These are phyloP conservation scores for Ensete ventricosum DNA, from an alignment of 176 grass and related monocot species.

Conservation along the genomic window DNA sequence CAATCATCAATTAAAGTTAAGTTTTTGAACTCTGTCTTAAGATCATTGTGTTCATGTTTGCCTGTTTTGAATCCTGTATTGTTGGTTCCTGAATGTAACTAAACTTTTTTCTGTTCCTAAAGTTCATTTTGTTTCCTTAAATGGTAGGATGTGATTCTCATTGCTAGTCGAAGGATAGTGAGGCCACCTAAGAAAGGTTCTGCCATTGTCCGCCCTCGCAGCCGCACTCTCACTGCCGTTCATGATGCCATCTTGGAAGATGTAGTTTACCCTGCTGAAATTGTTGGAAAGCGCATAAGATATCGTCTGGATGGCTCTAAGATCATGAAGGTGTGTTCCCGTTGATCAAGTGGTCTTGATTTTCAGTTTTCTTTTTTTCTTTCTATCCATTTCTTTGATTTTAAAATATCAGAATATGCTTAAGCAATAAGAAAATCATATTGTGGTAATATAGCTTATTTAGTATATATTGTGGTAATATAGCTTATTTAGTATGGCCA, in stretches of 20 bases:
- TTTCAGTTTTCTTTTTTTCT: background rate
- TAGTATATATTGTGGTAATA: no score
- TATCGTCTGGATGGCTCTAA: conserved; percentile 26
- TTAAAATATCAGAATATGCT: background rate
- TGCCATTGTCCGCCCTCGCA: conserved; percentile 22
- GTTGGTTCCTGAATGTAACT: no score
- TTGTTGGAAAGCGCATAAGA: conserved; percentile 27
- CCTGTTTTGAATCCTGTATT: no score
- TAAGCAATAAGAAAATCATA: no score
- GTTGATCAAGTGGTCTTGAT: no score
- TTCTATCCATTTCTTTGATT: background rate
- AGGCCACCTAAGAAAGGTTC: conserved; percentile 29
- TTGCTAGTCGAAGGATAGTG: conserved; percentile 26
- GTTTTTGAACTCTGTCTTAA: no score
- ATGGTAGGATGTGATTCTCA: conserved; percentile 19
- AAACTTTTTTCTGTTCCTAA: background rate
- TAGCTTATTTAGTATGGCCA: no score
- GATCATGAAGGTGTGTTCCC: conserved; percentile 3
- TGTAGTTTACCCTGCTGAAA: conserved; percentile 23
- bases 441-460: no score
- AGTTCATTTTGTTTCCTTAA: background rate
- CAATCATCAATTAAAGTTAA: no score
- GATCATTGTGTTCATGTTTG: no score
- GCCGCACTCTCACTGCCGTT: conserved; percentile 19
- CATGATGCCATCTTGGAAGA: conserved; percentile 32